Percentiles rank a stretch among this genome's conserved stretches.
Evolutionary conservation across 352 stramenopile species (phyloP).

Genomic region (Phytopythium kandeliae): DNA sequence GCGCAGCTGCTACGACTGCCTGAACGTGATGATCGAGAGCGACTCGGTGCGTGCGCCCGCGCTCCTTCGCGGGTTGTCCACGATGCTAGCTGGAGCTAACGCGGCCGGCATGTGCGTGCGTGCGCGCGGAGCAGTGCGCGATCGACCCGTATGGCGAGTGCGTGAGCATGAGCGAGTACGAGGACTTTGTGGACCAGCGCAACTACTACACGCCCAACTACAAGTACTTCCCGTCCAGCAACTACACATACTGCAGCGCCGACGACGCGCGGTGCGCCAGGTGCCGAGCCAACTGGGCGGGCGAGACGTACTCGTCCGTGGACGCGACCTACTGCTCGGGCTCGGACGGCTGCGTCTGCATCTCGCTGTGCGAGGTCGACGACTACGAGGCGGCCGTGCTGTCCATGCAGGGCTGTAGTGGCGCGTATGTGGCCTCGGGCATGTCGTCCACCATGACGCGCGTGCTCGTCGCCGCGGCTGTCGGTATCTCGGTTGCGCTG

Average conservation of each 20-base stretch:
- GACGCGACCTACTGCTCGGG: conserved; percentile 29
- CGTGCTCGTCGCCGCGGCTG: conserved; percentile 20
- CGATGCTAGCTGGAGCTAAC: too few relatives aligned
- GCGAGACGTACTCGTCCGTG: conserved; percentile 18
- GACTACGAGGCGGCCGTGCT: conserved; percentile 20
- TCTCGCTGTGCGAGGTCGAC: conserved; percentile 29
- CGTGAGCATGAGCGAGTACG: conserved; percentile 27
- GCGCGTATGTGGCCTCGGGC: not conserved
- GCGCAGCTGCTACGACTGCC: conserved; percentile 30
- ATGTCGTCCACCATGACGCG: conserved; percentile 15
- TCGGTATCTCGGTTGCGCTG: conserved; percentile 8
- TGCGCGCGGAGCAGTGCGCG: conserved; percentile 20
- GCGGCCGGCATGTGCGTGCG: conserved; percentile 1
- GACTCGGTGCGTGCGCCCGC: conserved; percentile 11
- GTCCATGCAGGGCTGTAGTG: conserved; percentile 15
- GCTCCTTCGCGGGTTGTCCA: too few relatives aligned
- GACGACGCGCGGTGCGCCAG: conserved; percentile 27
- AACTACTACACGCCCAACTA: conserved; percentile 41
- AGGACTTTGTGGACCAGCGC: conserved; percentile 23
- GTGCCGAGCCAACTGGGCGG: conserved; percentile 23
- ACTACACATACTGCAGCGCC: conserved; percentile 33
- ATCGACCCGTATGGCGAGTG: conserved; percentile 27
- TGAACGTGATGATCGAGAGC: conserved; percentile 23
- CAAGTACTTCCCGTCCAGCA: conserved; percentile 32
- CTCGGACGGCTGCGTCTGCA: conserved; percentile 27